These are phyloP conservation scores for Hypoxylon lienhwacheense DNA, from an alignment of 495 filamentous ascomycete genomes.

Conservation along the genomic window DNA sequence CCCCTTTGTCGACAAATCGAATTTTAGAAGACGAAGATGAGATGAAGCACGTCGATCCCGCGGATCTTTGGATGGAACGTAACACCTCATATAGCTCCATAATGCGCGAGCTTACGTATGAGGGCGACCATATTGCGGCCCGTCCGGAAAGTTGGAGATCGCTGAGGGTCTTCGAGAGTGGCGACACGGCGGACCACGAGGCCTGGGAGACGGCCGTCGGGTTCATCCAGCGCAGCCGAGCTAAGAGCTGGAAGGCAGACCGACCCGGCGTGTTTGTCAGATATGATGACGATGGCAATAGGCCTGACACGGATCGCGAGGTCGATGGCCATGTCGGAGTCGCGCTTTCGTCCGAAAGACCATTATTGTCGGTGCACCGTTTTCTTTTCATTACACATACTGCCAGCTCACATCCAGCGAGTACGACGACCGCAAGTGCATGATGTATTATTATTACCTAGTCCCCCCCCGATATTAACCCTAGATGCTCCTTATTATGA, in stretches of 20 bases:
- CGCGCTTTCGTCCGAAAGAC: not conserved
- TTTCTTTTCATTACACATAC: not conserved
- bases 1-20: constrained; percentile 40
- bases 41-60: constrained; percentile 42
- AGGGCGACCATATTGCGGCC: not conserved
- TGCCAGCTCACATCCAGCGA: no score
- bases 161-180: constrained; percentile 48
- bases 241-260: constrained; percentile 43
- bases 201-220: constrained; percentile 50
- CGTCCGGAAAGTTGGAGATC: constrained; percentile 40
- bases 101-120: constrained; percentile 40
- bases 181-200: constrained; percentile 46
- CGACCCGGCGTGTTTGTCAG: constrained; percentile 46
- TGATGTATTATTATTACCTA: not conserved
- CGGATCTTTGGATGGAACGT: constrained; percentile 52
- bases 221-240: constrained; percentile 37
- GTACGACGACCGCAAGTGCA: not conserved
- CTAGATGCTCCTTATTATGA: not conserved
- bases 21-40: constrained; percentile 42
- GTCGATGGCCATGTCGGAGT: constrained; percentile 23
- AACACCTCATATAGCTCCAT: constrained; percentile 47
- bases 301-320: not conserved
- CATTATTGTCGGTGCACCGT: constrained; percentile 13
- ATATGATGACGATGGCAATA: constrained; percentile 7
- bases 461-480: no score